Evolutionary conservation across 352 stramenopile species (phyloP).

Genomic region (Globisporangium abappressorium): DNA sequence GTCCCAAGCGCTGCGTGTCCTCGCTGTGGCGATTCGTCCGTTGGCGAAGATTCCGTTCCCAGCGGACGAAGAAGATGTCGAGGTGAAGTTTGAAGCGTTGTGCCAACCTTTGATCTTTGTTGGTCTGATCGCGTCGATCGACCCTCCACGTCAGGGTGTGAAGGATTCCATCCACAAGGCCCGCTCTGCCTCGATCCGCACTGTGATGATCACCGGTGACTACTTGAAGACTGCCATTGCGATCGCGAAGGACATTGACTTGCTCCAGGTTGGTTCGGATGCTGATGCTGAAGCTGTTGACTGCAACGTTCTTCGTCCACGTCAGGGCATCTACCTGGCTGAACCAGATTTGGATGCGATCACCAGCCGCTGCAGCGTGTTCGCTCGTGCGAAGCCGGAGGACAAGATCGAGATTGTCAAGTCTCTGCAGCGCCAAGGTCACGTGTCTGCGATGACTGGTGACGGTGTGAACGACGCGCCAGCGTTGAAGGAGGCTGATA

Average conservation of each 20-base stretch:
- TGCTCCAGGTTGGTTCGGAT: slow-evolving; percentile 62
- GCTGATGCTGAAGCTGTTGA: slow-evolving; percentile 52
- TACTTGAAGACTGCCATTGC: slow-evolving; percentile 93
- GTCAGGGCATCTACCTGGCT: slow-evolving; percentile 38
- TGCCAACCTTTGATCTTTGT: slow-evolving; percentile 88
- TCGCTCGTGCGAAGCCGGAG: slow-evolving; percentile 93
- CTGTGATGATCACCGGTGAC: slow-evolving; percentile 94
- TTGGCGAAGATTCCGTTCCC: slow-evolving; percentile 41
- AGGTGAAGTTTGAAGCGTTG: slow-evolving; percentile 52
- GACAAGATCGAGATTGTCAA: slow-evolving; percentile 96
- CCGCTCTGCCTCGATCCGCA: slow-evolving; percentile 53
- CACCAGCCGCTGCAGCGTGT: slow-evolving; percentile 75
- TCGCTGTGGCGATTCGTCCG: slow-evolving; percentile 87
- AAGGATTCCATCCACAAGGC: slow-evolving; percentile 55
- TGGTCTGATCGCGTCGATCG: slow-evolving; percentile 91
- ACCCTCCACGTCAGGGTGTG: slow-evolving; percentile 57
- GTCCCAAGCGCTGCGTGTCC: slow-evolving; percentile 74
- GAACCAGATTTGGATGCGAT: slow-evolving; percentile 87
- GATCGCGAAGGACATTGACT: slow-evolving; percentile 90
- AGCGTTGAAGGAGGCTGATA: slow-evolving; percentile 94
- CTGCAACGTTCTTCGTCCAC: slow-evolving; percentile 55
- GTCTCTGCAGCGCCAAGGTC: slow-evolving; percentile 83
- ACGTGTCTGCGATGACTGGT: slow-evolving; percentile 94
- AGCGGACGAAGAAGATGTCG: slow-evolving; percentile 47
- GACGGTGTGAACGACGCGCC: slow-evolving; percentile 98